These are phyloP conservation scores for Nadsonia fulvescens DNA, from an alignment of 805 yeast genomes.

Conservation along the genomic window DNA sequence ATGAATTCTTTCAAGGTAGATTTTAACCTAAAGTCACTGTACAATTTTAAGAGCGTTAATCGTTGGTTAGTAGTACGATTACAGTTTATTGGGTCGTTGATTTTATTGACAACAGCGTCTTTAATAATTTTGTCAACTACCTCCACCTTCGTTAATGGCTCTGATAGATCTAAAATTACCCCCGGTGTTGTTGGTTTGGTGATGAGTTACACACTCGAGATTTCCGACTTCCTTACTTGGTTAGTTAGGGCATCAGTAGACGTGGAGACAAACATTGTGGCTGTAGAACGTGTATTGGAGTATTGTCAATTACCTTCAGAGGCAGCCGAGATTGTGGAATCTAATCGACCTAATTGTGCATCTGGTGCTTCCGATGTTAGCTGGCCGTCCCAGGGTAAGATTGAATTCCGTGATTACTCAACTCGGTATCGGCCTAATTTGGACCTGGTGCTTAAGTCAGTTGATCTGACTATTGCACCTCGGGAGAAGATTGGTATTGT, in stretches of 20 bases:
- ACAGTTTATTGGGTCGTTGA: slow-evolving; percentile 63
- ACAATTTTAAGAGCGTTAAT: slow-evolving; percentile 64
- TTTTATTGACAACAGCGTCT: no score
- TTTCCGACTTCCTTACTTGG: slow-evolving; percentile 76
- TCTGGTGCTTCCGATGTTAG: no score
- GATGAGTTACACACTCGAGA: slow-evolving; percentile 65
- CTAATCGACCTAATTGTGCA: slow-evolving; percentile 37
- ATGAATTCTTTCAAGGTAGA: slow-evolving; percentile 31
- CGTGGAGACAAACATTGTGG: slow-evolving; percentile 77
- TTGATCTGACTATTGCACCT: slow-evolving; percentile 44
- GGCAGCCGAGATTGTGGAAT: slow-evolving; percentile 47
- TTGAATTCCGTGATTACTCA: slow-evolving; percentile 46
- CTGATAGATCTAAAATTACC: slow-evolving; percentile 42
- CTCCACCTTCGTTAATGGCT: slow-evolving; percentile 40
- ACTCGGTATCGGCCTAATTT: slow-evolving; percentile 50
- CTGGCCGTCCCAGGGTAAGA: slow-evolving; percentile 61
- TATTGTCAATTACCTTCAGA: slow-evolving; percentile 25
- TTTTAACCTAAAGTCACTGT: slow-evolving; percentile 61
- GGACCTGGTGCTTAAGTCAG: slow-evolving; percentile 48
- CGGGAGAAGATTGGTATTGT: slow-evolving; percentile 71
- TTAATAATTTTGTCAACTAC: no score
- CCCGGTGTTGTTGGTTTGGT: slow-evolving; percentile 81
- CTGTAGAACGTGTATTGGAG: slow-evolving; percentile 38
- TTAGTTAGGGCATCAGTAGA: slow-evolving; percentile 84
- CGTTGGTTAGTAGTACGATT: slow-evolving; percentile 86